A percentile compares a stretch with the other conserved stretches of the same genome.
Evolutionary conservation across 345 rosid genomes (phyloP).

Genomic region (Stellera chamaejasme): DNA sequence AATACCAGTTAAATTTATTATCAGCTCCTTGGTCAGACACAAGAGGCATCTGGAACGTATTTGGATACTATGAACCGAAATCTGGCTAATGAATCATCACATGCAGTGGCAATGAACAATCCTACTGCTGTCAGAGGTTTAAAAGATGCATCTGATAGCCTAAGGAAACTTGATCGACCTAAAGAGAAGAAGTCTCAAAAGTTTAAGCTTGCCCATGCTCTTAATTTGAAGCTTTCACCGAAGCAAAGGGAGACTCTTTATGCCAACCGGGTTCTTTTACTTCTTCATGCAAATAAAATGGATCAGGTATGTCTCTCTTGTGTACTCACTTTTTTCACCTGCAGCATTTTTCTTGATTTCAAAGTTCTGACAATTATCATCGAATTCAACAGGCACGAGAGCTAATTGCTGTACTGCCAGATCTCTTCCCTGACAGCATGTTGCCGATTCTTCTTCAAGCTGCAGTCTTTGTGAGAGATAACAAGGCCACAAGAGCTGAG

Average conservation of each 20-base stretch:
- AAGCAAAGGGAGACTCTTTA: slow-evolving; percentile 75
- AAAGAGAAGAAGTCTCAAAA: slow-evolving; percentile 53
- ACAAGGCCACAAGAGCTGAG: slow-evolving; percentile 82
- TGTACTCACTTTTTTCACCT: slow-evolving; percentile 9
- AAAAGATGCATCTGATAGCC: slow-evolving; percentile 69
- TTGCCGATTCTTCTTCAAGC: slow-evolving; percentile 76
- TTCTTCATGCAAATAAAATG: slow-evolving; percentile 89
- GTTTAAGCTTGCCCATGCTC: slow-evolving; percentile 57
- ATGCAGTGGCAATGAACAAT: slow-evolving; percentile 87
- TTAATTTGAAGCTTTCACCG: slow-evolving; percentile 69
- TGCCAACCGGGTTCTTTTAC: slow-evolving; percentile 74
- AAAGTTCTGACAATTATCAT: slow-evolving; percentile 4
- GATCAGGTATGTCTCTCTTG: slow-evolving; percentile 59
- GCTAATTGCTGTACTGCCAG: slow-evolving; percentile 53
- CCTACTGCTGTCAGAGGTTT: slow-evolving; percentile 70
- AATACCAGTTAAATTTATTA: slow-evolving; percentile 18
- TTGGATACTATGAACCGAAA: slow-evolving; percentile 51
- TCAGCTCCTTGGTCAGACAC: slow-evolving; percentile 63
- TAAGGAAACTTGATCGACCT: slow-evolving; percentile 77
- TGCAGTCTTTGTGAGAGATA: slow-evolving; percentile 81
- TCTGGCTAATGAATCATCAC: slow-evolving; percentile 73
- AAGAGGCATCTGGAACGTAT: slow-evolving; percentile 61
- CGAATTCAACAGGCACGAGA: slow-evolving; percentile 70
- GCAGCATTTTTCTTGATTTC: slow-evolving; percentile 1
- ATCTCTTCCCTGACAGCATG: slow-evolving; percentile 55